A percentile compares a stretch with the other conserved stretches of the same genome.
These are phyloP conservation scores for Penicillium sp. DNA, from an alignment of 2,329 filamentous ascomycete species.

Conservation along the genomic window DNA sequence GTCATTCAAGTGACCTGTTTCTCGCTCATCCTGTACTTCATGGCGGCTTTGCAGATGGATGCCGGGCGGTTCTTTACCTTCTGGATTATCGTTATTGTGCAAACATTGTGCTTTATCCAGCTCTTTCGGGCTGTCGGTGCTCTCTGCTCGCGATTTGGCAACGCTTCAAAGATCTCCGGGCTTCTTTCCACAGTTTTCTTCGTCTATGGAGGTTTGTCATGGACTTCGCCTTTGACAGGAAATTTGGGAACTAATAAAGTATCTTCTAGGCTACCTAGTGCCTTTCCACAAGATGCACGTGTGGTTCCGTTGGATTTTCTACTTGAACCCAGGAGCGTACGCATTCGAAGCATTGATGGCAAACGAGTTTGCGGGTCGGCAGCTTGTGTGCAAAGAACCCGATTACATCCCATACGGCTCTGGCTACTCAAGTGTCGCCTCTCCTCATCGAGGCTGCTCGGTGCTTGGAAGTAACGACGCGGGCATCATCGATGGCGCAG, in stretches of 20 bases:
- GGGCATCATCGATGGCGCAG: constrained; percentile 50
- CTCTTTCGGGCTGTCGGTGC: constrained; percentile 54
- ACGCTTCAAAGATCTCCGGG: constrained; percentile 50
- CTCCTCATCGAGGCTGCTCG: constrained; percentile 33
- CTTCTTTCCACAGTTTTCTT: constrained; percentile 48
- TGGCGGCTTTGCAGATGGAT: constrained; percentile 55
- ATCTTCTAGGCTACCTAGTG: constrained; percentile 58
- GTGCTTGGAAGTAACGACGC: constrained; percentile 33
- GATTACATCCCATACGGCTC: constrained; percentile 50
- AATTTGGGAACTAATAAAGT: neutral
- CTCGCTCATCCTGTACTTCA: constrained; percentile 62
- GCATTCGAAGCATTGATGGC: constrained; percentile 67
- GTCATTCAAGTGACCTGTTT: constrained; percentile 60
- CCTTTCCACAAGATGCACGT: constrained; percentile 61
- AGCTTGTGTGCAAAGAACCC: constrained; percentile 56
- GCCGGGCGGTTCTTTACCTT: constrained; percentile 63
- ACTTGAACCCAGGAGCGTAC: constrained; percentile 66
- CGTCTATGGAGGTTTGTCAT: constrained; percentile 51
- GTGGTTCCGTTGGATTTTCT: constrained; percentile 65
- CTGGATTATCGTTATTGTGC: constrained; percentile 54
- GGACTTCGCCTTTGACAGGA: too few species aligned
- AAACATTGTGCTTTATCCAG: constrained; percentile 55
- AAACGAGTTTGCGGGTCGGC: constrained; percentile 66
- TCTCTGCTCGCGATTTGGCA: constrained; percentile 49
- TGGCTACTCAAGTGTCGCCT: constrained; percentile 38